These are phyloP conservation scores for Candida stauntonica DNA, from an alignment of 805 yeast genomes.

Conservation along the genomic window DNA sequence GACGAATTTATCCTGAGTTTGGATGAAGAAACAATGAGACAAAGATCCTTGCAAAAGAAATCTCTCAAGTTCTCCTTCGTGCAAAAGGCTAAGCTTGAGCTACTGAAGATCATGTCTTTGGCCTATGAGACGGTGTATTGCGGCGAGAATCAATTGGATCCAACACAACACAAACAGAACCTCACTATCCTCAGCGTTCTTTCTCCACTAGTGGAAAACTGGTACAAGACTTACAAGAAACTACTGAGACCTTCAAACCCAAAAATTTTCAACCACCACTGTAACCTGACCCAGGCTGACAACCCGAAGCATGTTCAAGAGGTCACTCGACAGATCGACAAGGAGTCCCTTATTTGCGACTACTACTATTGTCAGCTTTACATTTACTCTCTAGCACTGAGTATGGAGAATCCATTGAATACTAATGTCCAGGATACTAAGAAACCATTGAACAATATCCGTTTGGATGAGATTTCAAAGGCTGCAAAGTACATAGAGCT, in stretches of 20 bases:
- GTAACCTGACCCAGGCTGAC: slow-evolving; percentile 23
- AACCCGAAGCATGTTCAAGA: slow-evolving; percentile 31
- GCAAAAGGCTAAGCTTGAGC: slow-evolving; percentile 76
- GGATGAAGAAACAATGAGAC: slow-evolving; percentile 29
- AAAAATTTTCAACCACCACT: slow-evolving; percentile 33
- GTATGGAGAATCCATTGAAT: slow-evolving; percentile 37
- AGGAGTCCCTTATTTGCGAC: slow-evolving; percentile 74
- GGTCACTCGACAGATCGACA: slow-evolving; percentile 42
- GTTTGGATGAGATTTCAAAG: slow-evolving; percentile 64
- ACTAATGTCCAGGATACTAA: slow-evolving; percentile 15
- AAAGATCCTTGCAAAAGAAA: slow-evolving; percentile 23
- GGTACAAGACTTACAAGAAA: slow-evolving; percentile 64
- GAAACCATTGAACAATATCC: slow-evolving; percentile 32
- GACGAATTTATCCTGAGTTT: slow-evolving; percentile 29
- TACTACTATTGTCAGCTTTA: slow-evolving; percentile 81
- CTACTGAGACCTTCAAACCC: slow-evolving; percentile 47
- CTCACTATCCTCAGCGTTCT: slow-evolving; percentile 67
- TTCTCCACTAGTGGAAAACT: slow-evolving; percentile 70
- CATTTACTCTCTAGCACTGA: slow-evolving; percentile 76
- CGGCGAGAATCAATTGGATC: slow-evolving; percentile 49
- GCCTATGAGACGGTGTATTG: slow-evolving; percentile 84
- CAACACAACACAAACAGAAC: slow-evolving; percentile 55
- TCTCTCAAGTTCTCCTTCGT: slow-evolving; percentile 48
- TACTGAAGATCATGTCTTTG: slow-evolving; percentile 71
- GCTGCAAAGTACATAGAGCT: slow-evolving; percentile 74